A percentile compares a stretch with the other conserved stretches of the same genome.
phyloP scores from a whole-genome alignment of 768 basidiomycete species.

The Candolleomyces aberdarensis region DNA sequence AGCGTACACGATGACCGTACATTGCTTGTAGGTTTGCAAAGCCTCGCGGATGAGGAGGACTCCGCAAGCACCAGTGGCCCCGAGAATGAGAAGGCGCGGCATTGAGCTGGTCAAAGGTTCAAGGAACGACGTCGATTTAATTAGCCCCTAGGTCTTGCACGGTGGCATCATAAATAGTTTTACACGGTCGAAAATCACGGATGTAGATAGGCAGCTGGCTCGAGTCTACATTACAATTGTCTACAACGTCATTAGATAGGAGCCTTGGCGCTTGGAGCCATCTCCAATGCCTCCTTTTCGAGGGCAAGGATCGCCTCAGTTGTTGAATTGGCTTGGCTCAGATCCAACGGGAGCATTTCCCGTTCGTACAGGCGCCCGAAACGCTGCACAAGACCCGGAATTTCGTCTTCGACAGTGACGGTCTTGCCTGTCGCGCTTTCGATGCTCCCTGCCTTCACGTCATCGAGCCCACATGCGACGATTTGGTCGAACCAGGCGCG shows the following conservation, averaged over 20 bases:
- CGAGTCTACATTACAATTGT: not conserved
- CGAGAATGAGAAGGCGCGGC: conserved; percentile 61
- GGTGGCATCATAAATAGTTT: not conserved
- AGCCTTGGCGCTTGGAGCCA: conserved; percentile 38
- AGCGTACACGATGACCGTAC: conserved; percentile 56
- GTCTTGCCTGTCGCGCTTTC: conserved; percentile 38
- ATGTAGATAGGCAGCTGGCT: no score
- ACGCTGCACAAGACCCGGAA: conserved; percentile 44
- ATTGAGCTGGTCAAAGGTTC: not conserved
- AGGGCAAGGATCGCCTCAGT: conserved; percentile 43
- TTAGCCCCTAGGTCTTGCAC: not conserved
- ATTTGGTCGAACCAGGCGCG: conserved; percentile 82
- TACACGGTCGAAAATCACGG: not conserved
- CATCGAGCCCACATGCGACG: conserved; percentile 86
- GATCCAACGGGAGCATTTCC: conserved; percentile 42
- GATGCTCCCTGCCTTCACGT: conserved; percentile 76
- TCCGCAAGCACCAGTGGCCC: conserved; percentile 64
- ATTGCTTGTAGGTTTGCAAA: conserved; percentile 36
- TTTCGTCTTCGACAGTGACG: conserved; percentile 46
- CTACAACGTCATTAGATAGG: conserved; percentile 16
- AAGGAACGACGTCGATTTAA: not conserved
- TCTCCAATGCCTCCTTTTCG: conserved; percentile 41
- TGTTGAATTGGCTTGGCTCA: conserved; percentile 42
- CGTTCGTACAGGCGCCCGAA: conserved; percentile 50
- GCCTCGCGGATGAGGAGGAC: conserved; percentile 53